Evolutionary conservation across 192 early-diverging fungal genomes (phyloP).

Genomic region (Coemansia sp.): DNA sequence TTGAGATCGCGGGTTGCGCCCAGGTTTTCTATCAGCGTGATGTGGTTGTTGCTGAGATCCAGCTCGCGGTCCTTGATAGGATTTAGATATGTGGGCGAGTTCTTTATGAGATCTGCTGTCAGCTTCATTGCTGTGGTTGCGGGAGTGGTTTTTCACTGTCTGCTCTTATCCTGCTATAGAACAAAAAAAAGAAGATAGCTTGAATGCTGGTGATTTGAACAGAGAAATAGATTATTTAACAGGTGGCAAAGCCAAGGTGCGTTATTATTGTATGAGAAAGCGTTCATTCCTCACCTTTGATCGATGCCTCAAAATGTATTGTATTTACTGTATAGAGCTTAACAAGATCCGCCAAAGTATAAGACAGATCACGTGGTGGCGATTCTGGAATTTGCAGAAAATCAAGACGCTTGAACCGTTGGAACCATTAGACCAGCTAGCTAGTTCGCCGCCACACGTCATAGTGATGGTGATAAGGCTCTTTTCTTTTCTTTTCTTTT

Average conservation of each 20-base stretch:
- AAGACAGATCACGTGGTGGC: neutral
- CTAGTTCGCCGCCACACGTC: neutral
- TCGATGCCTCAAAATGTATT: no score
- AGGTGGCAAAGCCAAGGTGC: neutral
- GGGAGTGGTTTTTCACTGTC: neutral
- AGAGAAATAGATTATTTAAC: neutral
- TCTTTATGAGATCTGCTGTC: conserved; percentile 70
- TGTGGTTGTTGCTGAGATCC: conserved; percentile 84
- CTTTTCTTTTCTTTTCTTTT: no score
- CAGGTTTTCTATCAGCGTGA: conserved; percentile 92
- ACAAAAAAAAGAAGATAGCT: no score
- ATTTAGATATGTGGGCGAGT: conserved; percentile 76
- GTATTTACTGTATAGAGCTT: neutral
- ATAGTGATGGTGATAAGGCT: neutral
- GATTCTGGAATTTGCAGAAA: neutral
- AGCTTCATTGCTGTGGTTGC: conserved; percentile 62
- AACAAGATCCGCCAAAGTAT: neutral
- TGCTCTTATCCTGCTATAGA: neutral
- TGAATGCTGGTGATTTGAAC: no score
- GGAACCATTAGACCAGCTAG: no score
- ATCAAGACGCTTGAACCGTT: neutral
- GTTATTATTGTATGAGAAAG: no score
- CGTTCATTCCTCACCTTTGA: no score
- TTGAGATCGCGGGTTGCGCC: conserved; percentile 92
- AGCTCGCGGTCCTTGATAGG: conserved; percentile 88